Evolutionary conservation across 2,329 filamentous ascomycete species (phyloP).

Genomic region (Epichloe glyceriae): DNA sequence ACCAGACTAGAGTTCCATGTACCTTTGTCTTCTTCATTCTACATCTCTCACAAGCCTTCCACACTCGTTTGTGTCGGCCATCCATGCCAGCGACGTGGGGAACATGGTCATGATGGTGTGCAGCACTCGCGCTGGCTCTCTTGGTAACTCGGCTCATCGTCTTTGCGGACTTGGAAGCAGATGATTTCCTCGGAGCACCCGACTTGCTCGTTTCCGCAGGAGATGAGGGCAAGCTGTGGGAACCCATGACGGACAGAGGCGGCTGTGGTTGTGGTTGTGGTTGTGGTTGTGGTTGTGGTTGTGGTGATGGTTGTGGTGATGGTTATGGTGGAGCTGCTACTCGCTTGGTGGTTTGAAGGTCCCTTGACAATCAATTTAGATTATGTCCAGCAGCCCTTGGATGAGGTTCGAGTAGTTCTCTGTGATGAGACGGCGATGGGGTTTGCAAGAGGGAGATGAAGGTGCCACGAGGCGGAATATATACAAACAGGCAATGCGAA

Average conservation of each 20-base stretch:
- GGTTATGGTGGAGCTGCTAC: no score
- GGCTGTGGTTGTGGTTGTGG: background rate
- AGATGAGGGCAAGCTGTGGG: slow-evolving; percentile 35
- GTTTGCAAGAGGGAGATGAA: background rate
- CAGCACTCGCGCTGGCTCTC: slow-evolving; percentile 28
- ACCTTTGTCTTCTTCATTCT: slow-evolving; percentile 61
- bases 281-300: no score
- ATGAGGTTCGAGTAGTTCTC: background rate
- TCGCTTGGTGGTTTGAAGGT: no score
- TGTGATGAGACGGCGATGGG: background rate
- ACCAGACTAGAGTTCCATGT: slow-evolving; percentile 1
- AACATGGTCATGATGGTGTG: slow-evolving; percentile 25
- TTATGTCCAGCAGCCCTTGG: no score
- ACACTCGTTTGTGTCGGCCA: slow-evolving; percentile 49
- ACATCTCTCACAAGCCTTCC: slow-evolving; percentile 55
- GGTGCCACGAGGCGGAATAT: background rate
- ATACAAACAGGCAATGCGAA: background rate
- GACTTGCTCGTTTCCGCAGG: slow-evolving; percentile 35
- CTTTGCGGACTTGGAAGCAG: slow-evolving; percentile 34
- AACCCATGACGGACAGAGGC: slow-evolving; percentile 26
- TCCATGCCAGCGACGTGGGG: slow-evolving; percentile 28
- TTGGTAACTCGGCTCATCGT: slow-evolving; percentile 38
- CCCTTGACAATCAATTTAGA: no score
- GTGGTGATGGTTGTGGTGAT: no score
- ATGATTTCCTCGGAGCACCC: slow-evolving; percentile 24